Evolutionary conservation across 1,284 basidiomycete species (phyloP).

Genomic region (Rhodotorula sp.): DNA sequence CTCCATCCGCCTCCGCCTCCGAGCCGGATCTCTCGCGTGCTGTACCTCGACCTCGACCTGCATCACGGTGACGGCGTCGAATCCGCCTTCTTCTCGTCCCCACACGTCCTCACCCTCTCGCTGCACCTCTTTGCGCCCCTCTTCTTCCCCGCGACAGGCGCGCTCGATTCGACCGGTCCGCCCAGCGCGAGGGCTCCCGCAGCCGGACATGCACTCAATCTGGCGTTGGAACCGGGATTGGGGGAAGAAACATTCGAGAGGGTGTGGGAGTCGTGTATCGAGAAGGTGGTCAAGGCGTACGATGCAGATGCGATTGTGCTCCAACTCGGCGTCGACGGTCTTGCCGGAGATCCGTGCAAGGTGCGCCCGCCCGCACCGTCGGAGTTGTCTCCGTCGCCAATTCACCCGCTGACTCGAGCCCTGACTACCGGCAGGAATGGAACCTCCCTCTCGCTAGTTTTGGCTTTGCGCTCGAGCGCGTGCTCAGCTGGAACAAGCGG

Average conservation of each 20-base stretch:
- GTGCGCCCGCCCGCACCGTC: conserved; percentile 36
- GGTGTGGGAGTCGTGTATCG: conserved; percentile 62
- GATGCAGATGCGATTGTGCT: conserved; percentile 74
- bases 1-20: conserved; percentile 46
- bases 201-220: conserved; percentile 70
- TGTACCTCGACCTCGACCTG: conserved; percentile 89
- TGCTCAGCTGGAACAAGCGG: conserved; percentile 44
- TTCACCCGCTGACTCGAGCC: background rate
- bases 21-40: conserved; percentile 60
- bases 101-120: conserved; percentile 74
- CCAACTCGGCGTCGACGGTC: conserved; percentile 81
- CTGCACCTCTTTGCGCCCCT: conserved; percentile 76
- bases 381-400: conserved; percentile 30
- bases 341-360: conserved; percentile 76
- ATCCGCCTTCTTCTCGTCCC: conserved; percentile 62
- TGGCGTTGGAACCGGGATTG: conserved; percentile 69
- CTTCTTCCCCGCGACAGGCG: conserved; percentile 66
- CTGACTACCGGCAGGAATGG: conserved; percentile 52
- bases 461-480: conserved; percentile 46
- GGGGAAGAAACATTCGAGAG: conserved; percentile 58
- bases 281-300: conserved; percentile 63
- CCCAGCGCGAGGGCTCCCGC: conserved; percentile 55
- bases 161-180: conserved; percentile 29
- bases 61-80: conserved; percentile 89
- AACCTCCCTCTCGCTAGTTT: conserved; percentile 57